phyloP scores from a whole-genome alignment of 2,329 filamentous ascomycete species.

The Cladobotryum mycophilum region DNA sequence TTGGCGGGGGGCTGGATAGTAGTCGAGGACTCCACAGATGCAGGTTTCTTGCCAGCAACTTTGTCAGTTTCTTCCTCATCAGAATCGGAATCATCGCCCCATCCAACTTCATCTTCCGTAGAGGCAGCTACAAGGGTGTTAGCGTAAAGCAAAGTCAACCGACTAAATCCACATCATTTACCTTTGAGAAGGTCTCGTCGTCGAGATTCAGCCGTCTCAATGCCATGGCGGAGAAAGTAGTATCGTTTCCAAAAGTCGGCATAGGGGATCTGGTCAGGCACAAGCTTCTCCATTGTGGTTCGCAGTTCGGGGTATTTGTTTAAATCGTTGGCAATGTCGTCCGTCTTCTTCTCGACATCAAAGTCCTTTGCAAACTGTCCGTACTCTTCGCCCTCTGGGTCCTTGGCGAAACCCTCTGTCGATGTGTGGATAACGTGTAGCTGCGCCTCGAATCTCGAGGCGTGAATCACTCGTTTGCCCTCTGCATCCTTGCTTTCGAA shows the following conservation, averaged over 20 bases:
- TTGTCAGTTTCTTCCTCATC: constrained; percentile 21
- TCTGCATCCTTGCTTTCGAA: constrained; percentile 91
- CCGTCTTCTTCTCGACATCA: constrained; percentile 76
- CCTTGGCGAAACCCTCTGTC: constrained; percentile 72
- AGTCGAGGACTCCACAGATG: constrained; percentile 51
- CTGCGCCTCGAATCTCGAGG: constrained; percentile 90
- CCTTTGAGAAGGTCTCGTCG: constrained; percentile 87
- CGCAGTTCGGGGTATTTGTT: constrained; percentile 82
- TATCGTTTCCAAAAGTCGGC: constrained; percentile 88
- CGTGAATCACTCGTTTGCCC: constrained; percentile 90
- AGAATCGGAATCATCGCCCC: constrained; percentile 66
- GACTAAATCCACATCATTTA: constrained; percentile 31
- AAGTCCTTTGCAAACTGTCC: constrained; percentile 67
- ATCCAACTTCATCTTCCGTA: constrained; percentile 64
- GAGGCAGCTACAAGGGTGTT: constrained; percentile 48
- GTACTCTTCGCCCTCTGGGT: constrained; percentile 72
- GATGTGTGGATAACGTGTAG: constrained; percentile 91
- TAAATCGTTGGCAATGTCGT: constrained; percentile 72
- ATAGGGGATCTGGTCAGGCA: constrained; percentile 90
- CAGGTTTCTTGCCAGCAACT: constrained; percentile 29
- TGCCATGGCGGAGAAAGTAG: constrained; percentile 87
- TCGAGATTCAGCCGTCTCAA: constrained; percentile 87
- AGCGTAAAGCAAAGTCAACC: background rate
- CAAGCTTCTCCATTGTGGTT: constrained; percentile 86
- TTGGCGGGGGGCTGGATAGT: constrained; percentile 51